Evolutionary conservation across 176 grass and related monocot species (phyloP).

Genomic region (Cymbopogon citratus): DNA sequence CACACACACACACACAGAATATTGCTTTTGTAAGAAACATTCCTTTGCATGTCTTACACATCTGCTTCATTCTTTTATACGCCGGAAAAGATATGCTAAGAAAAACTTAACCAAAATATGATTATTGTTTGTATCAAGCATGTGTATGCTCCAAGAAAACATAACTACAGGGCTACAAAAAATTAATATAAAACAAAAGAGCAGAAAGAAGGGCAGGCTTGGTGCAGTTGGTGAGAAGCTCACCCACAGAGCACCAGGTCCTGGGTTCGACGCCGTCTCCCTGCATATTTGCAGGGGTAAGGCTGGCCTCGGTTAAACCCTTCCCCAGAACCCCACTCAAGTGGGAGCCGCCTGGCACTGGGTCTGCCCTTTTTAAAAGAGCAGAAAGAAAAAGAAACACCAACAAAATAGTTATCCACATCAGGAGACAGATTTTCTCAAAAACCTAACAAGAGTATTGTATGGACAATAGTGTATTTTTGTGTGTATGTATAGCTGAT

Average conservation of each 20-base stretch:
- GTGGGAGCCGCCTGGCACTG: too few species aligned
- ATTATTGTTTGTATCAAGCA: neutral
- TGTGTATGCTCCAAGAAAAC: neutral
- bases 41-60: neutral
- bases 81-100: neutral
- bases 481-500: neutral
- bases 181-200: neutral
- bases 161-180: neutral
- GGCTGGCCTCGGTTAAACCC: too few species aligned
- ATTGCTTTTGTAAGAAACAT: neutral
- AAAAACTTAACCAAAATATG: neutral
- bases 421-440: neutral
- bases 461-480: neutral
- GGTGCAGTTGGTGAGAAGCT: too few species aligned
- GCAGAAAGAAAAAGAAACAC: neutral
- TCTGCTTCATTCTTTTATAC: neutral
- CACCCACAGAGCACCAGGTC: too few species aligned
- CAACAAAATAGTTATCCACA: neutral
- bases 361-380: too few species aligned
- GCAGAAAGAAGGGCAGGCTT: neutral
- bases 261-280: too few species aligned
- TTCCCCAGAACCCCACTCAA: too few species aligned
- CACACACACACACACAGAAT: neutral
- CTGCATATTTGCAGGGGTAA: too few species aligned
- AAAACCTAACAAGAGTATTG: neutral